Evolutionary conservation across 345 rosid genomes (phyloP), one percentile per base, ranked within the genome.

Genomic region (Xanthoceras sorbifolium): DNA sequence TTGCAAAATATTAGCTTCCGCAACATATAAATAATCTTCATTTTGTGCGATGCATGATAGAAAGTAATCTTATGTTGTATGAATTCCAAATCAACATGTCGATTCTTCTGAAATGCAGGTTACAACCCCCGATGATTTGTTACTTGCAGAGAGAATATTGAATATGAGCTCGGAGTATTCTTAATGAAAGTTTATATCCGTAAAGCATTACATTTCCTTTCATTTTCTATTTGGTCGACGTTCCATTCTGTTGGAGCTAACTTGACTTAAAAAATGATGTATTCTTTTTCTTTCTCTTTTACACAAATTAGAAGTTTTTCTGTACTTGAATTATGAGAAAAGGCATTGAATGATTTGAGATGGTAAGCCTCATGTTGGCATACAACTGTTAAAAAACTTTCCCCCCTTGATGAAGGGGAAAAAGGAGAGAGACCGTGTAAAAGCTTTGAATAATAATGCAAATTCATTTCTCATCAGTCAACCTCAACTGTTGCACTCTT

Each of bases 121-220:
- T 69, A 94, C 98, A 31, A 94, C 97, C 40, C 97, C 98, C 0
- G 97, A 94, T 83, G 98, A 94, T 85, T 74, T 94, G 82, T 81
- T 91, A 80, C 89, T 91, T 32, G 97, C 97, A 0, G 98, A 94
- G 88, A 91, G 95, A 78, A 91, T 94, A 72, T 79, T 95, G 82
- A 84, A 78, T 73, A 69, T 76, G 83, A 81, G 26, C 69, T 72
- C 69, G 23, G 78, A 73, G 28, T 52, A 59, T 65, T 50, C 70
- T 25, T 57, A 73, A 62, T 64, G 69, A 72, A n/a, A 40, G 18
- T 6, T 17, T 22, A 40, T 22, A 14, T 18, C 54, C 12, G 22
- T 77, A 7, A 32, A 40, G 25, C 54, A 32, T 32, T 22, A 23
- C 31, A 61, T 34, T n/a, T 68, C 48, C 46, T 34, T 54, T 59